These are phyloP conservation scores for Mucor velutinosus DNA, from an alignment of 371 early-diverging fungal species.

Conservation along the genomic window DNA sequence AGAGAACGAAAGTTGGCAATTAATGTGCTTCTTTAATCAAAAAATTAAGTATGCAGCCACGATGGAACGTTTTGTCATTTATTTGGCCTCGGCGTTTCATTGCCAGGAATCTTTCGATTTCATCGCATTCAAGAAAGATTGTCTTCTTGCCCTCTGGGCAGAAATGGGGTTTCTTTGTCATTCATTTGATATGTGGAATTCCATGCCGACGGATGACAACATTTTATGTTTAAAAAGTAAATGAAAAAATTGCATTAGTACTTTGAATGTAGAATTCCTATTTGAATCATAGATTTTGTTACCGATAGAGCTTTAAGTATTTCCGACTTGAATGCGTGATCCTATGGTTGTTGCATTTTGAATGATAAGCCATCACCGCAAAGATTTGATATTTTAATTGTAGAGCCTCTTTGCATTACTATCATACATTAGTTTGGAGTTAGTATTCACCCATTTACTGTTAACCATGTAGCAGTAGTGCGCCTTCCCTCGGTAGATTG, in stretches of 20 bases:
- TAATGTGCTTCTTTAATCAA: slow-evolving; percentile 24
- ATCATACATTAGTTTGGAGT: too few relatives aligned
- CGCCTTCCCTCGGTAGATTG: too few relatives aligned
- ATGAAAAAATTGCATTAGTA: neutral
- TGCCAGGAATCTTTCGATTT: slow-evolving; percentile 34
- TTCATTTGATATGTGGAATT: slow-evolving; percentile 25
- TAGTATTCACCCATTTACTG: too few relatives aligned
- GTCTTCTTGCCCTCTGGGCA: slow-evolving; percentile 25
- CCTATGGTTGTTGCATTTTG: too few relatives aligned
- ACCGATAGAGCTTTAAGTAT: too few relatives aligned
- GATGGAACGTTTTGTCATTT: slow-evolving; percentile 27
- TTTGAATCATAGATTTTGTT: too few relatives aligned
- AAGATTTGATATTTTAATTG: too few relatives aligned
- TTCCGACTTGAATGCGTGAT: too few relatives aligned
- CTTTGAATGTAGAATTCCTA: too few relatives aligned
- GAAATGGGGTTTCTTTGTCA: slow-evolving; percentile 25
- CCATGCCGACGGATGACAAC: slow-evolving; percentile 31
- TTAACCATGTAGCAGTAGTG: too few relatives aligned
- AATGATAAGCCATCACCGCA: too few relatives aligned
- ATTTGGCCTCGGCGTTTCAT: slow-evolving; percentile 25
- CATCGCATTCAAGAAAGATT: slow-evolving; percentile 28
- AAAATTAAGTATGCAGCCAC: slow-evolving; percentile 33
- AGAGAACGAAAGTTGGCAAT: neutral
- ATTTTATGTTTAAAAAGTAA: slow-evolving; percentile 4
- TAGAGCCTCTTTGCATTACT: too few relatives aligned